These are phyloP conservation scores for Zopfia rhizophila DNA, from an alignment of 2,329 filamentous ascomycete species.

Conservation along the genomic window DNA sequence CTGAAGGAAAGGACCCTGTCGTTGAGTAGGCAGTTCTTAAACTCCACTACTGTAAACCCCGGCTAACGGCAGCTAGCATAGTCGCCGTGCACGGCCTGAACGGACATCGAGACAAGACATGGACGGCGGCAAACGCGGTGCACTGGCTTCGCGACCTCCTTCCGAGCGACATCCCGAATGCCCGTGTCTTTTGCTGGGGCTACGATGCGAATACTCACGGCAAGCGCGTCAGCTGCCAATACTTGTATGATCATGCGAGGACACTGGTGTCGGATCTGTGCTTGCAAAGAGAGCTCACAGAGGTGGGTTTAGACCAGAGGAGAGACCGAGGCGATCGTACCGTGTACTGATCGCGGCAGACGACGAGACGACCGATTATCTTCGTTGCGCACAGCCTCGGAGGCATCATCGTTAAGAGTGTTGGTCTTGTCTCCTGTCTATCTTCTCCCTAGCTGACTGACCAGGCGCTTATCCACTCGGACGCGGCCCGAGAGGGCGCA, in stretches of 20 bases:
- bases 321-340: background rate
- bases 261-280: constrained; percentile 48
- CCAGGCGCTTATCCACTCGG: constrained; percentile 52
- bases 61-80: constrained; percentile 28
- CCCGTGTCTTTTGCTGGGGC: constrained; percentile 49
- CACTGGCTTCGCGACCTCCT: constrained; percentile 39
- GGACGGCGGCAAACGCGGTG: constrained; percentile 29
- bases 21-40: constrained; percentile 22
- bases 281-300: constrained; percentile 33
- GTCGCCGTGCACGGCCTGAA: constrained; percentile 39
- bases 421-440: constrained; percentile 24
- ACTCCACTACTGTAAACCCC: constrained; percentile 3
- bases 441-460: constrained; percentile 10
- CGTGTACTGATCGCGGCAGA: constrained; percentile 28
- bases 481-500: constrained; percentile 34
- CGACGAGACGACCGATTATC: constrained; percentile 41
- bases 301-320: constrained; percentile 23
- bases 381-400: constrained; percentile 48
- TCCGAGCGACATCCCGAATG: constrained; percentile 36
- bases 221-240: constrained; percentile 35
- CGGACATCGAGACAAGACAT: constrained; percentile 35
- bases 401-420: constrained; percentile 47
- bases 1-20: constrained; percentile 18
- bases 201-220: constrained; percentile 47
- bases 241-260: constrained; percentile 48